phyloP scores from a whole-genome alignment of 495 filamentous ascomycete genomes.

The Monascus purpureus region DNA sequence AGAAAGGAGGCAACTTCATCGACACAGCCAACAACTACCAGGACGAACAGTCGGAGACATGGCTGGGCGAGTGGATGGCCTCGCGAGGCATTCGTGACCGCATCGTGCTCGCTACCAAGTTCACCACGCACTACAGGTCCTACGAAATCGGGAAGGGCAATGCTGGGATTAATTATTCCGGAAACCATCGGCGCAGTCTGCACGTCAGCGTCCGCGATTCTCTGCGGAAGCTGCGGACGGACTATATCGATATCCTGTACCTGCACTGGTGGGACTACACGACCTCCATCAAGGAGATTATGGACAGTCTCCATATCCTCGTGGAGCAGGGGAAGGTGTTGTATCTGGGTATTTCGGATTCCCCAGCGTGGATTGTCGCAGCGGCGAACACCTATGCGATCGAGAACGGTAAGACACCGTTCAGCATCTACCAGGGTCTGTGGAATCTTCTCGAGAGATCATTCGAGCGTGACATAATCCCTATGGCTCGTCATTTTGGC shows the following conservation, averaged over 20 bases:
- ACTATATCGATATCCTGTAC: slow-evolving; percentile 51
- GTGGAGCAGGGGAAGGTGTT: slow-evolving; percentile 45
- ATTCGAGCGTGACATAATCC: slow-evolving; percentile 43
- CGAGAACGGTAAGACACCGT: slow-evolving; percentile 44
- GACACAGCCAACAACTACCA: slow-evolving; percentile 45
- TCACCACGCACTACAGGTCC: slow-evolving; percentile 26
- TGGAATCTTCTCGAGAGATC: slow-evolving; percentile 43
- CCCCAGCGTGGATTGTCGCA: slow-evolving; percentile 48
- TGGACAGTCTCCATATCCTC: slow-evolving; percentile 43
- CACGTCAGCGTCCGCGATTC: slow-evolving; percentile 39
- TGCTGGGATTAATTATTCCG: slow-evolving; percentile 37
- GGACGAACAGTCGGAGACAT: slow-evolving; percentile 35
- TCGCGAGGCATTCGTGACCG: slow-evolving; percentile 41
- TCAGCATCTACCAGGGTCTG: slow-evolving; percentile 50
- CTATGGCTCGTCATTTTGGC: slow-evolving; percentile 39
- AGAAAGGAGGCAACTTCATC: slow-evolving; percentile 39
- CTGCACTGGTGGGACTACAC: slow-evolving; percentile 48
- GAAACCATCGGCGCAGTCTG: slow-evolving; percentile 41
- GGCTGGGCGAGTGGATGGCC: slow-evolving; percentile 48
- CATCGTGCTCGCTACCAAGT: slow-evolving; percentile 66
- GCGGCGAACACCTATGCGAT: slow-evolving; percentile 47
- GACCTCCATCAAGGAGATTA: slow-evolving; percentile 45
- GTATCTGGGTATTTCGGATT: slow-evolving; percentile 50
- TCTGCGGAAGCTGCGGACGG: slow-evolving; percentile 47
- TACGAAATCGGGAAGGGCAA: slow-evolving; percentile 27